Conservation (phyloP, 1,284 basidiomycete genomes). For the Microstroma glucosiphilum region DNA sequence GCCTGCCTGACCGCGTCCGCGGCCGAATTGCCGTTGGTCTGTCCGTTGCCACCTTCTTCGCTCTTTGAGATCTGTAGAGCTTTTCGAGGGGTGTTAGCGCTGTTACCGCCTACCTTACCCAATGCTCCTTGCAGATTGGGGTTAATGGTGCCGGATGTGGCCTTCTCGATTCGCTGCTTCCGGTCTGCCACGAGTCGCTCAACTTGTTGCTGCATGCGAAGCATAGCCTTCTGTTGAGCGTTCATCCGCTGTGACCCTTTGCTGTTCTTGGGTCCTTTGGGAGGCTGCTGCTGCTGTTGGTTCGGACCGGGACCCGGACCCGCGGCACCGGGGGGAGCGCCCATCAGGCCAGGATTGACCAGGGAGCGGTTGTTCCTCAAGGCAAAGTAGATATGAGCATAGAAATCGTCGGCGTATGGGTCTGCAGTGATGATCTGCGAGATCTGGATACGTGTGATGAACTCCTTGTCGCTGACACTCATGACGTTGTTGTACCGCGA, state of each 20-base stretch:
- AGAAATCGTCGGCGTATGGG: slow-evolving; percentile 96
- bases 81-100: slow-evolving; percentile 80
- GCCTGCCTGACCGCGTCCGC: slow-evolving; percentile 41
- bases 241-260: slow-evolving; percentile 25
- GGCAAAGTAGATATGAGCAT: slow-evolving; percentile 90
- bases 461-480: slow-evolving; percentile 98
- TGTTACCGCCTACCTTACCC: slow-evolving; percentile 82
- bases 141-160: slow-evolving; percentile 30
- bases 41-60: slow-evolving; percentile 17
- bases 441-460: slow-evolving; percentile 98
- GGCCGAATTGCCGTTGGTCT: not conserved
- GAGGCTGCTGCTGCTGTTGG: slow-evolving; percentile 19
- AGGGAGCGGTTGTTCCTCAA: slow-evolving; percentile 60
- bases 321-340: slow-evolving; percentile 15
- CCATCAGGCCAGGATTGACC: slow-evolving; percentile 7
- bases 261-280: slow-evolving; percentile 17
- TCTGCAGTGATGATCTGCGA: slow-evolving; percentile 81
- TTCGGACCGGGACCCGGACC: slow-evolving; percentile 5
- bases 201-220: slow-evolving; percentile 93
- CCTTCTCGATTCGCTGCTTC: slow-evolving; percentile 57
- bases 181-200: slow-evolving; percentile 92
- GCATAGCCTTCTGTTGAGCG: slow-evolving; percentile 79
- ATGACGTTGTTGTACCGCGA: slow-evolving; percentile 94
- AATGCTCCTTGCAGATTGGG: slow-evolving; percentile 78
- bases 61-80: slow-evolving; percentile 11